Evolutionary conservation across 148 eudicot genomes (phyloP), one percentile per base, ranked within the genome.

Genomic region (Chenopodium album): DNA sequence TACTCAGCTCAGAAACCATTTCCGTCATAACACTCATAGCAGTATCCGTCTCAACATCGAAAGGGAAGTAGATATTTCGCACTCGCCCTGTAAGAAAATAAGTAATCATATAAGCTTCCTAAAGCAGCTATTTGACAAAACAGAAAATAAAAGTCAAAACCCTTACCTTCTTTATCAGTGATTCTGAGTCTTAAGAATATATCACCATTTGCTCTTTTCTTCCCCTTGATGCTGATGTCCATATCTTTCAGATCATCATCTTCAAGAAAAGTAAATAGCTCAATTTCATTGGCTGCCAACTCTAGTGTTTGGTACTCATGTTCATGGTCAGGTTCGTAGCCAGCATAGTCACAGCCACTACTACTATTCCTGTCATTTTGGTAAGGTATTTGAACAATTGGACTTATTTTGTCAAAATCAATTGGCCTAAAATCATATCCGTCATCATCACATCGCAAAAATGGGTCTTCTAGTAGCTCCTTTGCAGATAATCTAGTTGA

Each of bases 51-150:
- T 90, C 92, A 75, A 86, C 81, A 79, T 92, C 98, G 79, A 94
- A 94, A 9, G 92, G 94, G 87, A 94, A 94, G 81, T 94, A 90
- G 50, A 94, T 94, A 75, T 94, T 94, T 46, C 97, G 85, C 11
- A 91, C 82, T 37, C 88, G 89, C 11, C 96, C 98, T 94, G 92
- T 73, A 88, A 47, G 54, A 22, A 70, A 68, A 37, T 4, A 17
- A 23, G 28, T 26, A 29, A 81, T 22, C 50, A 52, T 12, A 26
- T 20, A 1, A 66, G 72, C 54, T 74, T 66, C 73, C 29, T n/a
- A 44, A n/a, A 2, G 16, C 19, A 44, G 23, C 13, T 41, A 14
- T 12, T n/a, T 13, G 12, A 26, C 20, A 41, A 23, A 44, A 26
- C 75, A 29, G 9, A 67, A 68, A 62, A 44, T 46, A 22, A 46